Evolutionary conservation across 2,329 filamentous ascomycete genomes (phyloP), one percentile per base, ranked within the genome.

Genomic region (Scytalidium sp.): DNA sequence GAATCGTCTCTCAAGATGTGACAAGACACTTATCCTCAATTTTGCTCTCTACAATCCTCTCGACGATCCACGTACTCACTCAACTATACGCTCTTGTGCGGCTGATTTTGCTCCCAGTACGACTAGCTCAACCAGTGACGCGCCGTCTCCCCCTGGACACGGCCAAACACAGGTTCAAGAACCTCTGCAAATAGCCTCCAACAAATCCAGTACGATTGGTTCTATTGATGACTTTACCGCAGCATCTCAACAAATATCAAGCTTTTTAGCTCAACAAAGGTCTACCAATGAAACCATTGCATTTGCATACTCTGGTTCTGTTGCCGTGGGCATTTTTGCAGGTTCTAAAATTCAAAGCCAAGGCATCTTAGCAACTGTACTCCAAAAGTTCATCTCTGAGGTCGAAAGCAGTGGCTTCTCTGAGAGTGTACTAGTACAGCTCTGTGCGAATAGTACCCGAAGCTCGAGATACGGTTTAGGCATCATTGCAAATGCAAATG

Each of bases 21-120:
- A 48, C 19, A 9, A 50, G 15, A 48, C 55, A 9, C 47, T 57
- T 19, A 32, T 57, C n/a, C 43, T 57, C 2, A 49, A 57, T 45
- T 54, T 56, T 44, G 49, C 47, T 6, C 15, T 57, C 20, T 54
- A 47, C 42, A 57, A 54, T 39, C 46, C 48, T 22, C 49, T 57
- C 6, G 45, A 52, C 32, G 40, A 49, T 22, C 45, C 27, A 20
- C 22, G 41, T 20, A 56, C 49, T 3, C 50, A 52, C 11, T 32
- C 42, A 17, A 57, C 32, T 21, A 53, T 55, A 41, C 41, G 47
- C 3, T 41, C 48, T 23, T 56, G 50, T 15, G 42, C 40, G 13
- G 43, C 45, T 10, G 23, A 43, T 36, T 29, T 7, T 43, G 11
- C 10, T 27, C 13, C 13, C 7, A 27, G 25, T 13, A n/a, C n/a